Evolutionary conservation across 2,329 filamentous ascomycete species (phyloP), one percentile per base, ranked within the genome.

Genomic region (Colletotrichum eremochloae): DNA sequence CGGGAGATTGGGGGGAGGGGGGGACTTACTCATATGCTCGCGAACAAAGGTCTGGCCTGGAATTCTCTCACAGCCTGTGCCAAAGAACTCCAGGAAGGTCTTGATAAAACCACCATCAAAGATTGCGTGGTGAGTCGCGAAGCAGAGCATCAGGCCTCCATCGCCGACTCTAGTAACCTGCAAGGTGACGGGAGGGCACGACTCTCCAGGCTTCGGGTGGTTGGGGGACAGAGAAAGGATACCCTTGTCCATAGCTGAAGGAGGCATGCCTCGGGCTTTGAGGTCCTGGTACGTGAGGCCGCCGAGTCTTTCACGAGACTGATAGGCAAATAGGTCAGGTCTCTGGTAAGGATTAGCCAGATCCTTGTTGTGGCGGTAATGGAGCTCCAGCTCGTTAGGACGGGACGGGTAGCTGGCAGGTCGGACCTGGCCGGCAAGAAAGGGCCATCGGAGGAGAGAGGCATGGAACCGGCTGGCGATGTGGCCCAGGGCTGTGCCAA

Each of bases 51-150:
- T 42, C 15, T 31, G 24, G 5, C 29, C 31, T 0, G 61, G 61
- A 29, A 40, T 12, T 2, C n/a, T 44, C 9, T 40, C 31, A 14
- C 12, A 7, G 18, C 57, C 65, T 0, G 20, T n/a, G 15, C 38
- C 66, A 38, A 72, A 69, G 48, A 64, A 72, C 18, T 71, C 67
- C 9, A 73, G 15, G 31, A 71, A 71, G 0, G 68, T 42, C 31
- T 48, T 61, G 63, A 73, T 63, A 24, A 73, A 71, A 0, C 67
- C 48, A 0, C 67, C 62, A 2, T 73, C 71, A 14, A 79, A 79
- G 75, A 81, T 82, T 9, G 79, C 79, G 9, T 80, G 81, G 15
- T 83, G 82, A 5, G 82, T 84, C 29, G 82, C 84, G 76, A 84
- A 84, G 76, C 79, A 73, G 4, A 67, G 33, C 1, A 73, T 63